Conservation (phyloP, 208 protist genomes). For the Tritrichomonas foetus region DNA sequence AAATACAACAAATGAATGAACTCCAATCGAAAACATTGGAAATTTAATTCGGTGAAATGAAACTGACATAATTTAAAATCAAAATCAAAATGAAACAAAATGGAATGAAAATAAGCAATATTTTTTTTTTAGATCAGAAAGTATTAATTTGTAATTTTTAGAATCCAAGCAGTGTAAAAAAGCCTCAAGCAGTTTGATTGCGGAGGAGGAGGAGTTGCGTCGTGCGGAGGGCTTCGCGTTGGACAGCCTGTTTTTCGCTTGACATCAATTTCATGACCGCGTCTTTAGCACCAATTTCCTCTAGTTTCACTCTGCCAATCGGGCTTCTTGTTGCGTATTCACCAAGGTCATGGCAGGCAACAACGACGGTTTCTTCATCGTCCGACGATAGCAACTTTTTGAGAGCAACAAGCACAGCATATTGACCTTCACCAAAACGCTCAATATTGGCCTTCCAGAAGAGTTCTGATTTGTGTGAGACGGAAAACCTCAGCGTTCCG, state of each 20-base stretch:
- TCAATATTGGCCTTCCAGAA: constrained; percentile 38
- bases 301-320: background rate
- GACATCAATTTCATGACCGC: background rate
- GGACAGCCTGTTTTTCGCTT: background rate
- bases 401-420: background rate
- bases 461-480: background rate
- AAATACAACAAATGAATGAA: too few relatives aligned
- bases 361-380: constrained; percentile 29
- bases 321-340: background rate
- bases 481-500: background rate
- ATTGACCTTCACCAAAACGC: background rate
- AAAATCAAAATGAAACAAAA: too few relatives aligned
- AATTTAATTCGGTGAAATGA: too few relatives aligned
- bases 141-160: too few relatives aligned
- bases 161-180: too few relatives aligned
- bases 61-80: too few relatives aligned
- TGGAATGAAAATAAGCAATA: too few relatives aligned
- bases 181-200: background rate
- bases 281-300: background rate
- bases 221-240: background rate
- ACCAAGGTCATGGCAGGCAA: constrained; percentile 17
- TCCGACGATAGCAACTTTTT: background rate
- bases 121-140: too few relatives aligned
- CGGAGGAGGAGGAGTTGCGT: background rate
- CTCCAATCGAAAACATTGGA: too few relatives aligned